Conservation (phyloP, 208 protist species). For the Leishmania lainsoni region DNA sequence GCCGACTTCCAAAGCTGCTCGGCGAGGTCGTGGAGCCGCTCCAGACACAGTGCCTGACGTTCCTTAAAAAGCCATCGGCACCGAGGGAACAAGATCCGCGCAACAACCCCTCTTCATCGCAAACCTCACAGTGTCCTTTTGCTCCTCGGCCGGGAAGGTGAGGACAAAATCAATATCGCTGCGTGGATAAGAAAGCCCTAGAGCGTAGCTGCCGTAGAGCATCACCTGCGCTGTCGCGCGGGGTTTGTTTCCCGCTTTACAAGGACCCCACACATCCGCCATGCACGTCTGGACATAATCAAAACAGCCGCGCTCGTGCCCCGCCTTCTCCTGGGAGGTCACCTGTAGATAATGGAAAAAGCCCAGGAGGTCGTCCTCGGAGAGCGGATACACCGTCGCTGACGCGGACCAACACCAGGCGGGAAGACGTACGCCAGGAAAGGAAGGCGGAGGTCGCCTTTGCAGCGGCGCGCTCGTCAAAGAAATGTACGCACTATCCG, state of each 20-base stretch:
- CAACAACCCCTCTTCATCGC: background rate
- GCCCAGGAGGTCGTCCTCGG: conserved; percentile 44
- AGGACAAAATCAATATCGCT: conserved; percentile 60
- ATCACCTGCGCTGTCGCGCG: conserved; percentile 24
- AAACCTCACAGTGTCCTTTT: background rate
- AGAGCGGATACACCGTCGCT: conserved; percentile 28
- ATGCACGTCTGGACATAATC: conserved; percentile 26
- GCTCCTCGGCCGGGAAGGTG: conserved; percentile 24
- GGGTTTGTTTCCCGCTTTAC: background rate
- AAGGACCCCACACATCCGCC: conserved; percentile 29
- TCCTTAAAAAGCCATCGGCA: background rate
- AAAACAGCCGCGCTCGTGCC: conserved; percentile 38
- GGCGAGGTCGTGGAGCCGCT: conserved; percentile 29
- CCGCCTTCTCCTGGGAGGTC: conserved; percentile 23
- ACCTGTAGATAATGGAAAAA: conserved; percentile 46
- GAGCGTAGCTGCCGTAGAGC: conserved; percentile 65
- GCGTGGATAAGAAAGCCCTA: conserved; percentile 58
- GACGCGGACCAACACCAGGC: conserved; percentile 20
- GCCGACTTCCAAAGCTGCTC: conserved; percentile 17
- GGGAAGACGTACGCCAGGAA: conserved; percentile 2
- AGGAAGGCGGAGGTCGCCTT: background rate
- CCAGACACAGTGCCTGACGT: conserved; percentile 27
- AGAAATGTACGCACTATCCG: background rate
- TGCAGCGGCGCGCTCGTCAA: background rate
- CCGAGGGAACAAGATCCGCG: background rate